Base-by-base conservation (phyloP, 192 early-diverging fungal genomes). In the Podila clonocystis region DNA sequence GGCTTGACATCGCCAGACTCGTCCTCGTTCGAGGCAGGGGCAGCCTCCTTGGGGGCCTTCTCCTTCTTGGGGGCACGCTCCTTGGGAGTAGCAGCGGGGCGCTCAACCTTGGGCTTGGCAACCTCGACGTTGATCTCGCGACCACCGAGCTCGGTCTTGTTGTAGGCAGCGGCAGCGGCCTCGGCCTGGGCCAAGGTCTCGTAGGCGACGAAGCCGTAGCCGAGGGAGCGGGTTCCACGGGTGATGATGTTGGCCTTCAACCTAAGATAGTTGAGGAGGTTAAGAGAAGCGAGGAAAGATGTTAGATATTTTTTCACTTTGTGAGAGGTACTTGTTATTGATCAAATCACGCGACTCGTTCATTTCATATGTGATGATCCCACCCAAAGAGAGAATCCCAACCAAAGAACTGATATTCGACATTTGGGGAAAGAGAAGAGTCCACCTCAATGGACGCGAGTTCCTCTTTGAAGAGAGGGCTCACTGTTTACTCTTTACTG, bases 141-240 rank as follows among this genome's bases (percentile, higher is more conserved):
- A 38, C 93, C 96, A 66, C 91, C 92, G 57, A 97, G 84, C 83
- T 97, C 93, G 82, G 91, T 90, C 76, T 94, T 91, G 87, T 97
- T 86, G 65, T 94, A 82, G 30, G 90, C 71, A 34, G 82, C 78
- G 55, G 94, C 91, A 49, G 94, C 96, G 82, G 91, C 88, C 62
- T 91, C 73, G 50, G 91, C 93, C 22, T 92, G 86, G 55, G 83
- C 92, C 48, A 92, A 85, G 24, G 89, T 91, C 26, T 83, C 91
- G 75, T 93, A 97, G 45, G 94, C 88, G 13, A 98, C 94, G 83
- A 98, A 99, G 20, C 98, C 98, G 84, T 95, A 98, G 62, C 98
- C 98, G 68, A 95, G 88, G 41, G 96, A 94, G 71, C 95, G 93
- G 31, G 85, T 80, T 41, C 92, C 91, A 57, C 93, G 93, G 58